These are phyloP conservation scores for Orbilia quercus DNA, from an alignment of 2,329 filamentous ascomycete species.

Conservation along the genomic window DNA sequence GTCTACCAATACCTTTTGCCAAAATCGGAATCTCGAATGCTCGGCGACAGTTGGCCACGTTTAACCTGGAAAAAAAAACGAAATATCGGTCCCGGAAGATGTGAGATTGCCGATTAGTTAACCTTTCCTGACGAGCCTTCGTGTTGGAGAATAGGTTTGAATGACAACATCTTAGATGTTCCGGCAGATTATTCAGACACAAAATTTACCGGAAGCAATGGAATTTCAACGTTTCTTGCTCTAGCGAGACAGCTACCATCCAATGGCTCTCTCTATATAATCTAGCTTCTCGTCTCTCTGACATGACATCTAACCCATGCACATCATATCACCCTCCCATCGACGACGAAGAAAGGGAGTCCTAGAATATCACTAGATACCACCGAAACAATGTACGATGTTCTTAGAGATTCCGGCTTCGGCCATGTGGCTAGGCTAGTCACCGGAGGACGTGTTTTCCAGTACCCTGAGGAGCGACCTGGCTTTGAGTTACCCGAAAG, in stretches of 20 bases:
- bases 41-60: not conserved
- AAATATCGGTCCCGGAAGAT: slow-evolving; percentile 1
- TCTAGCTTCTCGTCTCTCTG: slow-evolving; percentile 2
- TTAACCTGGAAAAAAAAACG: slow-evolving; percentile 14
- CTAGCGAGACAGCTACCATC: too few relatives aligned
- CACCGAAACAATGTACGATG: slow-evolving; percentile 23
- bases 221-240: slow-evolving; percentile 2
- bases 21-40: not conserved
- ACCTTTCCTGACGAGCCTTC: not conserved
- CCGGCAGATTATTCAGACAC: slow-evolving; percentile 34
- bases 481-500: slow-evolving; percentile 65
- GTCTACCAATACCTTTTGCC: slow-evolving; percentile 7
- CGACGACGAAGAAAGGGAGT: slow-evolving; percentile 4
- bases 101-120: slow-evolving; percentile 9
- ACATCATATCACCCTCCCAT: not conserved
- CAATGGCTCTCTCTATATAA: too few relatives aligned
- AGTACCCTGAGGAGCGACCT: slow-evolving; percentile 71
- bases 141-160: too few relatives aligned
- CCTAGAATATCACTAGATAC: slow-evolving; percentile 1
- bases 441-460: slow-evolving; percentile 68
- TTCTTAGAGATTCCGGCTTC: slow-evolving; percentile 69
- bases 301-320: not conserved
- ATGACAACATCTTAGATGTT: slow-evolving; percentile 20
- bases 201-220: slow-evolving; percentile 9
- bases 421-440: slow-evolving; percentile 71